phyloP scores from a whole-genome alignment of 495 filamentous ascomycete genomes.

The Neurospora sp. region DNA sequence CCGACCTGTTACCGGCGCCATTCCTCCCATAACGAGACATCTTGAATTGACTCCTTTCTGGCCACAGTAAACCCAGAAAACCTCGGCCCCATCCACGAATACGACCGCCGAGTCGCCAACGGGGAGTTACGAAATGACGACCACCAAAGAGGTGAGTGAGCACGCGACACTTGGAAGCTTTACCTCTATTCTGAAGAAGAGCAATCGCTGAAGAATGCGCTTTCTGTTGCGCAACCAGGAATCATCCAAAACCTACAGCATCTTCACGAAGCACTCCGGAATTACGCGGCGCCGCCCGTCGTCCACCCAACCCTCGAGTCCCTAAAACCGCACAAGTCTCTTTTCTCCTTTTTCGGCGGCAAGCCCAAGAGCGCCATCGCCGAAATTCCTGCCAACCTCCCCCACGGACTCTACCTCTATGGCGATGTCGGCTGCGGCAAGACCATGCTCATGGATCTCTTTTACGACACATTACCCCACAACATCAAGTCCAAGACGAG shows the following conservation, averaged over 20 bases:
- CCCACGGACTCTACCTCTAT: conserved; percentile 87
- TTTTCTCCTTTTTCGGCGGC: conserved; percentile 60
- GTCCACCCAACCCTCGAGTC: conserved; percentile 68
- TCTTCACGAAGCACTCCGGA: conserved; percentile 70
- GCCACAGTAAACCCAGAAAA: conserved; percentile 15
- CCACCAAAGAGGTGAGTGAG: conserved; percentile 75
- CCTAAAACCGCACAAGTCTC: conserved; percentile 52
- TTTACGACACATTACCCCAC: conserved; percentile 83
- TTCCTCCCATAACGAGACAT: neutral
- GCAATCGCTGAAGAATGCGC: neutral
- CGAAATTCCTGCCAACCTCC: conserved; percentile 61
- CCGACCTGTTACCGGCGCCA: neutral
- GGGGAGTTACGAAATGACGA: conserved; percentile 74
- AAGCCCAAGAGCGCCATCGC: conserved; percentile 22
- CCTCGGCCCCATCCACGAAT: conserved; percentile 76
- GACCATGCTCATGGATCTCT: conserved; percentile 99
- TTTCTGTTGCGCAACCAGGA: conserved; percentile 30
- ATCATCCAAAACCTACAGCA: conserved; percentile 85
- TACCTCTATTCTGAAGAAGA: neutral
- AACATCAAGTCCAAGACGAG: conserved; percentile 80
- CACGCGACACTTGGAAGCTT: neutral
- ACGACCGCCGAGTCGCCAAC: conserved; percentile 63
- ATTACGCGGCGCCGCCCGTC: conserved; percentile 63
- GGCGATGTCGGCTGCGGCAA: conserved; percentile 97
- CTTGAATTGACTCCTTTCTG: neutral